phyloP scores from a whole-genome alignment of 768 basidiomycete species.

The Leccinum pellstonianum region DNA sequence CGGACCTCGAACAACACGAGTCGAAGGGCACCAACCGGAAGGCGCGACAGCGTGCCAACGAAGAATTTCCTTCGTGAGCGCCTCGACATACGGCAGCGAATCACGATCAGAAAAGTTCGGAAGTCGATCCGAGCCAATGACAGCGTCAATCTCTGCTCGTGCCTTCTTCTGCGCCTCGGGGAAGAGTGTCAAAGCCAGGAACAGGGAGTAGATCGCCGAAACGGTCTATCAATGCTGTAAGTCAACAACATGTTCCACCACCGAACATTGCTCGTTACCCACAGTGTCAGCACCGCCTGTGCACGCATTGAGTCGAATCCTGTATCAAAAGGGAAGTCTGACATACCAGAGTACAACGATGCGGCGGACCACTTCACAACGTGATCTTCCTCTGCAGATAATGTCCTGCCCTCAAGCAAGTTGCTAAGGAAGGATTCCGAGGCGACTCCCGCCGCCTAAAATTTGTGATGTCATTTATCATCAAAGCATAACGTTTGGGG shows the following conservation, averaged over 20 bases:
- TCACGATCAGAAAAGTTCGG: conserved; percentile 59
- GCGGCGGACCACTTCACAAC: conserved; percentile 63
- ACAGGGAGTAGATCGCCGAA: conserved; percentile 58
- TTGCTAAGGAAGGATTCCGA: conserved; percentile 54
- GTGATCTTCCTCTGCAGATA: conserved; percentile 54
- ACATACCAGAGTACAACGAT: conserved; percentile 30
- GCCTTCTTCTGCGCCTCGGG: conserved; percentile 59
- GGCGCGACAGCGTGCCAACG: conserved; percentile 44
- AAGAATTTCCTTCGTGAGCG: conserved; percentile 56
- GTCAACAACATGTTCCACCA: conserved; percentile 4
- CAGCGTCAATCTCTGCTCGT: conserved; percentile 59
- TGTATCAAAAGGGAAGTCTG: conserved; percentile 6
- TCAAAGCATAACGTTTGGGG: too few species aligned
- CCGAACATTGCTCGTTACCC: conserved; percentile 7
- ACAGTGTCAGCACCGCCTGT: conserved; percentile 50
- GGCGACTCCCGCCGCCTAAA: conserved; percentile 53
- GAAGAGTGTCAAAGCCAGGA: conserved; percentile 58
- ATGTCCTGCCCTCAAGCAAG: conserved; percentile 49
- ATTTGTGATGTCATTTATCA: background rate
- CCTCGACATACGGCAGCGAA: conserved; percentile 58
- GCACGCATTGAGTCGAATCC: conserved; percentile 2
- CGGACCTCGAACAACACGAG: conserved; percentile 1
- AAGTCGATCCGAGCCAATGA: conserved; percentile 58
- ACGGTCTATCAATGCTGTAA: conserved; percentile 47
- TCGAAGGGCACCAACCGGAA: conserved; percentile 36